Evolutionary conservation across 1,284 basidiomycete genomes (phyloP).

Genomic region (Apiotrichum domesticum): DNA sequence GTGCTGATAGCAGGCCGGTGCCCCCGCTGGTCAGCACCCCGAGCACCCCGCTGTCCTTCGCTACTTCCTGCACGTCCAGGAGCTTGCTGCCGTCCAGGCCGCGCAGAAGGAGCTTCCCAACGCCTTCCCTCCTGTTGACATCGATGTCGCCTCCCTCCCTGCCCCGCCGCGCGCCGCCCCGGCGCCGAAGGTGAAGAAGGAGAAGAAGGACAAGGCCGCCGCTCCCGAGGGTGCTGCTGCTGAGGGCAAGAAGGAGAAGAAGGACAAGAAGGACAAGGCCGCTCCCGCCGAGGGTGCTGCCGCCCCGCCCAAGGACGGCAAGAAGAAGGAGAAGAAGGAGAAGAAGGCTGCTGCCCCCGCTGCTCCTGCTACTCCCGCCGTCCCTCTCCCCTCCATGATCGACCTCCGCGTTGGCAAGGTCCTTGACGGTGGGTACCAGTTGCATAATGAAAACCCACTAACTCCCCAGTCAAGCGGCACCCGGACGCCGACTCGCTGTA

Average conservation of each 20-base stretch:
- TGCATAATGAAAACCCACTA: background rate
- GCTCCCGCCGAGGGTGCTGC: slow-evolving; percentile 27
- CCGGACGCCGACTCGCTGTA: slow-evolving; percentile 91
- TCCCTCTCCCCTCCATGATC: slow-evolving; percentile 85
- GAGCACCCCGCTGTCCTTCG: slow-evolving; percentile 73
- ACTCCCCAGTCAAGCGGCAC: slow-evolving; percentile 70
- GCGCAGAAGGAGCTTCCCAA: slow-evolving; percentile 42
- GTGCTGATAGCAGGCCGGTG: slow-evolving; percentile 18
- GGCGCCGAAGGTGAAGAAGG: slow-evolving; percentile 67
- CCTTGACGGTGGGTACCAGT: slow-evolving; percentile 63
- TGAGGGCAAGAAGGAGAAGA: slow-evolving; percentile 25
- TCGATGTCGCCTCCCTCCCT: slow-evolving; percentile 72
- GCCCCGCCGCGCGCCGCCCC: slow-evolving; percentile 60
- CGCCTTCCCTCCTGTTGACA: slow-evolving; percentile 56
- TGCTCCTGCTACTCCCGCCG: slow-evolving; percentile 57
- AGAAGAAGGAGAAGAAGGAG: slow-evolving; percentile 55
- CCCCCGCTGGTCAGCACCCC: slow-evolving; percentile 59
- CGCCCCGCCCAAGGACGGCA: slow-evolving; percentile 42
- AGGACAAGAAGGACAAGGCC: slow-evolving; percentile 35
- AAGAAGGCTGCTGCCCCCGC: slow-evolving; percentile 33
- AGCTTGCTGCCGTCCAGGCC: slow-evolving; percentile 52
- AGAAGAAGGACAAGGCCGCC: slow-evolving; percentile 53
- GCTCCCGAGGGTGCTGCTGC: slow-evolving; percentile 35
- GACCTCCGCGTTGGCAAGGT: slow-evolving; percentile 87
- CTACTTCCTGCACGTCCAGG: slow-evolving; percentile 90